These are phyloP conservation scores for Pichia nakasei DNA, from an alignment of 805 yeast genomes.

Conservation along the genomic window DNA sequence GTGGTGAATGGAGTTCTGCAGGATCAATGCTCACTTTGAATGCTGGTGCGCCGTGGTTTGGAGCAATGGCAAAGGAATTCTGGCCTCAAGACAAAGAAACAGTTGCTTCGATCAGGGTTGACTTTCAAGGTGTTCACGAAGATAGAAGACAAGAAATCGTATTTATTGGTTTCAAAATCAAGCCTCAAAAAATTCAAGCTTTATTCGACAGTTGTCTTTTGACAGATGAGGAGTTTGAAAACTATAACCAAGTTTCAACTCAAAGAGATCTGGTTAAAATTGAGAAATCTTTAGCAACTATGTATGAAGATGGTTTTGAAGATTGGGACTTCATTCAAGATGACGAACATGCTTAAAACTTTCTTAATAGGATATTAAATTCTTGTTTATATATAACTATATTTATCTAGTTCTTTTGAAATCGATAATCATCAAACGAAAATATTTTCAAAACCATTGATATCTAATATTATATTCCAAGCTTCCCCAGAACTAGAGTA, in stretches of 20 bases:
- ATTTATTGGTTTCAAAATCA: conserved; percentile 33
- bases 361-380: no score
- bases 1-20: conserved; percentile 12
- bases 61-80: conserved; percentile 4
- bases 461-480: not conserved
- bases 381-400: no score
- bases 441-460: not conserved
- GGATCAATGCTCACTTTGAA: conserved; percentile 8
- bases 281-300: conserved; percentile 25
- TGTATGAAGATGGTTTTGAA: conserved; percentile 36
- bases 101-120: conserved; percentile 23
- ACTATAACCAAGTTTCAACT: conserved; percentile 23
- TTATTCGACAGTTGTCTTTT: conserved; percentile 32
- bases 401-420: no score
- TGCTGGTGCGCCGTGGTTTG: conserved; percentile 5
- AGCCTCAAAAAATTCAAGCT: conserved; percentile 22
- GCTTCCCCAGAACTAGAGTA: not conserved
- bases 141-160: conserved; percentile 40
- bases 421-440: no score
- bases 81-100: conserved; percentile 2
- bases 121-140: conserved; percentile 32
- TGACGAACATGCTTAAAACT: not conserved
- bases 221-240: conserved; percentile 29
- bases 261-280: conserved; percentile 24
- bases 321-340: conserved; percentile 25